Percentiles rank a stretch among this genome's conserved stretches.
Evolutionary conservation across 1,139 yeast genomes (phyloP).

Genomic region (Protomyces inouyei): DNA sequence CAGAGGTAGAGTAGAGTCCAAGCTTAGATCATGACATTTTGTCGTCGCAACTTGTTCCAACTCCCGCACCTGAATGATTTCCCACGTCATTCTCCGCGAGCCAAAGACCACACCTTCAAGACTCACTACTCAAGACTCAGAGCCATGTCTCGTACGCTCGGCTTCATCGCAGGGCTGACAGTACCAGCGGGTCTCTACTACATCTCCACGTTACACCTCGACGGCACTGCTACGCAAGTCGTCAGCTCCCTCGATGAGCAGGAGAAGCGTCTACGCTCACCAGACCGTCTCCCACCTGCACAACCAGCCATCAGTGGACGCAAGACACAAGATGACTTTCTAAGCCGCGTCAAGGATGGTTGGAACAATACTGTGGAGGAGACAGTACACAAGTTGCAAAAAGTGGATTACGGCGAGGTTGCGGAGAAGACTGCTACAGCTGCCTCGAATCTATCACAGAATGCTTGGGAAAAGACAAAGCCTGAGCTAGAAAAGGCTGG

Average conservation of each 20-base stretch:
- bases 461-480: conserved; percentile 8
- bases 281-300: background rate
- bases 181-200: conserved; percentile 24
- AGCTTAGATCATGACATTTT: background rate
- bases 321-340: conserved; percentile 4
- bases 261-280: conserved; percentile 1
- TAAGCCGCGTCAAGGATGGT: conserved; percentile 17
- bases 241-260: conserved; percentile 18
- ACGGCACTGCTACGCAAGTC: conserved; percentile 13
- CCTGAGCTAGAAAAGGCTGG: conserved; percentile 12
- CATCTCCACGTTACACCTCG: conserved; percentile 15
- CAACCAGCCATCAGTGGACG: conserved; percentile 5
- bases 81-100: background rate
- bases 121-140: background rate
- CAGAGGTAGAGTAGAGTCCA: too few species aligned
- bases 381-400: conserved; percentile 11
- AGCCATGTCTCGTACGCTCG: conserved; percentile 17
- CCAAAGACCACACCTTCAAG: background rate
- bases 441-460: background rate
- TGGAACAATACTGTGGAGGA: conserved; percentile 21
- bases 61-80: background rate
- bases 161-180: conserved; percentile 20
- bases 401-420: conserved; percentile 7
- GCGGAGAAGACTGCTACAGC: conserved; percentile 11
- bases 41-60: background rate